Evolutionary conservation across 2,329 filamentous ascomycete genomes (phyloP), one percentile per base, ranked within the genome.

Genomic region (Monilinia fructicola): DNA sequence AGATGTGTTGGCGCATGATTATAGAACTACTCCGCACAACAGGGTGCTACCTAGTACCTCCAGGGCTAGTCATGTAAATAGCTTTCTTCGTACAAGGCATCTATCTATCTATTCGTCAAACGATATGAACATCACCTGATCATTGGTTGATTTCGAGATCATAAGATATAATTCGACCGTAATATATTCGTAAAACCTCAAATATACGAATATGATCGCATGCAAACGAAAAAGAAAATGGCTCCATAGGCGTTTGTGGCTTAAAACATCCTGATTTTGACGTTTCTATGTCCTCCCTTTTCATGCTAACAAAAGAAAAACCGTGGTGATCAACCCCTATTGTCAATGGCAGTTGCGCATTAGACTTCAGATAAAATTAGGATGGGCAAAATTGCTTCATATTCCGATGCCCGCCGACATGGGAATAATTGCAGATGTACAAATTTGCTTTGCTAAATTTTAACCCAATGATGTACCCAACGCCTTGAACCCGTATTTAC

Each of bases 361-460:
- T 59, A 42, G 58, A 52, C 23, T 52, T 52, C 48, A 48, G 23
- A 52, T 52, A 28, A 38, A 35, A 52, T 14, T 50, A 50, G 53
- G 53, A 38, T 55, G 31, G 38, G 53, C 31, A 38, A 55, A 55
- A 31, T 55, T 55, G 58, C 58, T 61, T 61, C 58, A 50, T 38
- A 35, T 18, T 44, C n/a, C 44, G 50, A 42, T 50, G 28, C 26
- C 38, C 58, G 21, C 58, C 38, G 44, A 38, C 31, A 50, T 65
- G 44, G 60, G 28, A 60, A 53, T 48, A 21, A 42, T 65, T 35
- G 46, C 54, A 52, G 21, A 60, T 65, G 46, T 65, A 65, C 63
- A 53, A 53, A 52, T 60, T 52, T 60, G n/a, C 42, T 42, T 44
- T 60, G 60, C 23, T 61, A 35, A 35, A 53, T 65, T 65, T 65